Conservation (phyloP, 2,329 filamentous ascomycete genomes). For the Thielaviopsis punctulata region DNA sequence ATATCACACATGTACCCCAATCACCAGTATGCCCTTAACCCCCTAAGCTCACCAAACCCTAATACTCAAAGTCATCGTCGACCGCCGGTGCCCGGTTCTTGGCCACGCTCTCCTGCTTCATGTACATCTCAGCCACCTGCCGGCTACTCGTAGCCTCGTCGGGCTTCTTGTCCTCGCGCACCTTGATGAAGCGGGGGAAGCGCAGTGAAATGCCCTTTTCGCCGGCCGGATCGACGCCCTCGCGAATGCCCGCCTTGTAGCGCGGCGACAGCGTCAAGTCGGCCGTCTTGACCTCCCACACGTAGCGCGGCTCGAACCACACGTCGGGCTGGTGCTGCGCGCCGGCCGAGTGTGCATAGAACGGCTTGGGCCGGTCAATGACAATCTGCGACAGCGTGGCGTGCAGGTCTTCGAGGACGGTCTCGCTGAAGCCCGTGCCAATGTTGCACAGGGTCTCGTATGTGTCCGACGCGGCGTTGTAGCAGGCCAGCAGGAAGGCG, state of each 20-base stretch:
- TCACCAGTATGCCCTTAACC: neutral
- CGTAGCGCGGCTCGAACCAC: slow-evolving; percentile 87
- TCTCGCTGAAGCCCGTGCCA: slow-evolving; percentile 90
- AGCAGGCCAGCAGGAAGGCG: slow-evolving; percentile 87
- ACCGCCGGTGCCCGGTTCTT: slow-evolving; percentile 75
- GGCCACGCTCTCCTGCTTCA: slow-evolving; percentile 75
- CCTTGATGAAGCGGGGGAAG: slow-evolving; percentile 84
- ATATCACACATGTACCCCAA: too few relatives aligned
- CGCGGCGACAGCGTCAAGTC: slow-evolving; percentile 83
- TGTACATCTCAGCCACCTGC: slow-evolving; percentile 93
- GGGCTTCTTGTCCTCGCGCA: slow-evolving; percentile 88
- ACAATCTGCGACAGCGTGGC: slow-evolving; percentile 54
- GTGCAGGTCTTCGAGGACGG: slow-evolving; percentile 78
- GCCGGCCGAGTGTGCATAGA: slow-evolving; percentile 71
- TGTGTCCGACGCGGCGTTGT: slow-evolving; percentile 60
- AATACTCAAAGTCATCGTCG: slow-evolving; percentile 98
- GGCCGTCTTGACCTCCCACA: slow-evolving; percentile 97
- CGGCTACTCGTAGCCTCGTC: slow-evolving; percentile 72
- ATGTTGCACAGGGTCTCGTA: slow-evolving; percentile 99
- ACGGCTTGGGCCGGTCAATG: slow-evolving; percentile 85
- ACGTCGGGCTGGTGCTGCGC: slow-evolving; percentile 92
- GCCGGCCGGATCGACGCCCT: slow-evolving; percentile 54
- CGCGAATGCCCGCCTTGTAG: slow-evolving; percentile 78
- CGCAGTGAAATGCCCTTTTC: slow-evolving; percentile 72
- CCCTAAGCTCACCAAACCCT: slow-evolving; percentile 12